These are phyloP conservation scores for Naganishia kalamii DNA, from an alignment of 768 basidiomycete species.

Conservation along the genomic window DNA sequence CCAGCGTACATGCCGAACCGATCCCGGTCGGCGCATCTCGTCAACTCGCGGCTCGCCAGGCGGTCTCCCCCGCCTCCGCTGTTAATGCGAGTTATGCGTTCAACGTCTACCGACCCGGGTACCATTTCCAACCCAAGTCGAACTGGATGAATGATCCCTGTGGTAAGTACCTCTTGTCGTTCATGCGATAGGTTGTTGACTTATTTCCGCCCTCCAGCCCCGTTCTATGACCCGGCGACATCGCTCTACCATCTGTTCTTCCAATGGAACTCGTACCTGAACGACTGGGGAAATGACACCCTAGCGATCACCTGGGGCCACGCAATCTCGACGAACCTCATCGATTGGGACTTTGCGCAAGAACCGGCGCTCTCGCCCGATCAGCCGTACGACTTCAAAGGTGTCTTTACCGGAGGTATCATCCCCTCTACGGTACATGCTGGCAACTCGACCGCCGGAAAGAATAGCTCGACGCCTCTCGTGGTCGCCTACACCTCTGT, in stretches of 20 bases:
- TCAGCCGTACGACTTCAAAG: constrained; percentile 1
- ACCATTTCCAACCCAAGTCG: constrained; percentile 5
- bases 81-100: not conserved
- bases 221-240: constrained; percentile 5
- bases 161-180: not conserved
- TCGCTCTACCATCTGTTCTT: constrained; percentile 12
- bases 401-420: constrained; percentile 3
- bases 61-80: not conserved
- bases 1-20: not conserved
- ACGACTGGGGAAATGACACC: constrained; percentile 12
- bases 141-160: constrained; percentile 13
- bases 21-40: not conserved
- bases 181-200: not conserved
- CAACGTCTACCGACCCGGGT: not conserved
- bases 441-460: not conserved
- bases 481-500: constrained; percentile 16
- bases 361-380: not conserved
- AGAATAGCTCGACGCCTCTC: not conserved
- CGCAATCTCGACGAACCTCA: not conserved
- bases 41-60: not conserved
- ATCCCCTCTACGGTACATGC: not conserved
- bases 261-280: constrained; percentile 1
- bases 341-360: constrained; percentile 1
- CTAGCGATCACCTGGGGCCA: not conserved
- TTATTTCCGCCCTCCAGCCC: not conserved